These are phyloP conservation scores for Tagetes patula DNA, from an alignment of 129 eudicot genomes.

Conservation along the genomic window DNA sequence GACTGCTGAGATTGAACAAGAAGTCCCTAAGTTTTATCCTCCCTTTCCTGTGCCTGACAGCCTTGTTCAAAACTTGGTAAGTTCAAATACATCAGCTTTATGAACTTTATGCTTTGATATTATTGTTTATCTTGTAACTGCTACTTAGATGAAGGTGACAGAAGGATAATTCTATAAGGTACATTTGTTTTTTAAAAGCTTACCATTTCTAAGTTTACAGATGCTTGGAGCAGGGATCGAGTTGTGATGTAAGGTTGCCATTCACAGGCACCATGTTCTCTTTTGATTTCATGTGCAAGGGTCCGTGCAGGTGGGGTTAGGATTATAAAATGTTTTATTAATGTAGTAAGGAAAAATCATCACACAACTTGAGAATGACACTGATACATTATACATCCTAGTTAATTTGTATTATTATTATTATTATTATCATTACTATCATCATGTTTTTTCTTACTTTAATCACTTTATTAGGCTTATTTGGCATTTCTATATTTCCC, in stretches of 20 bases:
- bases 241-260: constrained; percentile 89
- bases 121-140: constrained; percentile 39
- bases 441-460: constrained; percentile 22
- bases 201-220: constrained; percentile 98
- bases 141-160: constrained; percentile 54
- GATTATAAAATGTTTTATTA: constrained; percentile 49
- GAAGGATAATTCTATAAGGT: constrained; percentile 48
- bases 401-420: constrained; percentile 34
- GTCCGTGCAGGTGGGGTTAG: constrained; percentile 99
- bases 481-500: not conserved
- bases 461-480: constrained; percentile 31
- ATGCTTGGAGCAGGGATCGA: constrained; percentile 92
- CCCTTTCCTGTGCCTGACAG: constrained; percentile 73
- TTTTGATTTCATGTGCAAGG: constrained; percentile 80
- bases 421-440: constrained; percentile 36
- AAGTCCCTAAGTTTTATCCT: constrained; percentile 53
- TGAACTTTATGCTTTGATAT: constrained; percentile 14
- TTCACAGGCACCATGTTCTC: constrained; percentile 89
- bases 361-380: constrained; percentile 51
- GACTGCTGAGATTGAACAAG: constrained; percentile 42
- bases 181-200: constrained; percentile 80
- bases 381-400: constrained; percentile 28
- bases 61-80: constrained; percentile 73
- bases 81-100: constrained; percentile 37
- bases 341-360: constrained; percentile 44